These are phyloP conservation scores for Plenodomus biglobosus DNA, from an alignment of 2,329 filamentous ascomycete genomes.

Conservation along the genomic window DNA sequence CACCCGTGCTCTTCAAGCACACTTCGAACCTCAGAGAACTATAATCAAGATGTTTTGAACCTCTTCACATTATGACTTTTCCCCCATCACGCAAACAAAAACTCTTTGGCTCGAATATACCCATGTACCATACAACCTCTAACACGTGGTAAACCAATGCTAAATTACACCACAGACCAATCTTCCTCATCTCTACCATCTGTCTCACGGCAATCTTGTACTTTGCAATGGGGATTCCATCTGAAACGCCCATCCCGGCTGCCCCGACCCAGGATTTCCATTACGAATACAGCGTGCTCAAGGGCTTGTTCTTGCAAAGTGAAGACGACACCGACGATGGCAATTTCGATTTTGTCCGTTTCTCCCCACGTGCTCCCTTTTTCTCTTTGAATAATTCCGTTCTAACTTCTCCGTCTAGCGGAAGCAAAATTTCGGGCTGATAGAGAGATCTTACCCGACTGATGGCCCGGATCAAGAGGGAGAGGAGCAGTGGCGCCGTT, in stretches of 20 bases:
- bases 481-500: conserved; percentile 60
- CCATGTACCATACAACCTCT: neutral
- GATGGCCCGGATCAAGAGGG: conserved; percentile 39
- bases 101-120: neutral
- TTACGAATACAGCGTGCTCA: conserved; percentile 61
- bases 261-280: conserved; percentile 32
- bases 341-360: conserved; percentile 64
- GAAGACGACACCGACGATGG: conserved; percentile 57
- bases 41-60: neutral
- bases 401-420: conserved; percentile 1
- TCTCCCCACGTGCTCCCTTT: neutral
- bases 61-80: neutral
- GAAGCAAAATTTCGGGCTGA: conserved; percentile 63
- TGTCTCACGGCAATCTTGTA: conserved; percentile 10
- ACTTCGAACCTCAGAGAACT: neutral
- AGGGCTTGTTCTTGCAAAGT: conserved; percentile 66
- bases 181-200: conserved; percentile 13
- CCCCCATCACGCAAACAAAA: neutral
- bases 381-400: too few species aligned
- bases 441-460: conserved; percentile 61
- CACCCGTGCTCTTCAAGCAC: neutral
- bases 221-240: conserved; percentile 3
- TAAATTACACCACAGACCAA: conserved; percentile 9
- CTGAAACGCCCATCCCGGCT: conserved; percentile 1
- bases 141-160: neutral